Conservation (phyloP, 768 basidiomycete genomes). For the Pisolithus albus region DNA sequence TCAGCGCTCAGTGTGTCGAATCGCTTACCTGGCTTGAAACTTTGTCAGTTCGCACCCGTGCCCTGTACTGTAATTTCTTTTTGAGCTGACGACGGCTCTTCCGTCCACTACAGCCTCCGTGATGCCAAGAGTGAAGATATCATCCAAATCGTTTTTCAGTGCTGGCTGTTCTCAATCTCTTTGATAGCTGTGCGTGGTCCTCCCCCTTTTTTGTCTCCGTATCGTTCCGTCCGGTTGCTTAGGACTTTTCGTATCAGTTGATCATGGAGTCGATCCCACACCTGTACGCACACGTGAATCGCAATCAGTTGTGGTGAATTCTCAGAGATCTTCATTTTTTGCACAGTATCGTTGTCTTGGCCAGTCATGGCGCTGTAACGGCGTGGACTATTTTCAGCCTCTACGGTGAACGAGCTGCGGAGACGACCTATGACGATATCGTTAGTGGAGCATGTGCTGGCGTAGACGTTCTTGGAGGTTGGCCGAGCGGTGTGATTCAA, state of each 20-base stretch:
- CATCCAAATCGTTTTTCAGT: conserved; percentile 38
- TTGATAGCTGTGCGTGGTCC: conserved; percentile 37
- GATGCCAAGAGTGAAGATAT: conserved; percentile 40
- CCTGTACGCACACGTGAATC: conserved; percentile 24
- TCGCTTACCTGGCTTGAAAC: conserved; percentile 42
- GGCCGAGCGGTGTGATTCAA: conserved; percentile 31
- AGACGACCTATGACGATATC: conserved; percentile 29
- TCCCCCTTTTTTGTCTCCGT: background rate
- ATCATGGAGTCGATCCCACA: conserved; percentile 48
- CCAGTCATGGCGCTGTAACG: conserved; percentile 40
- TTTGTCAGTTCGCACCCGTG: conserved; percentile 27
- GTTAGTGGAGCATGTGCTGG: conserved; percentile 34
- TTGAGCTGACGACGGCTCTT: background rate
- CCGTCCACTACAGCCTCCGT: conserved; percentile 12
- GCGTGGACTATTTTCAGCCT: conserved; percentile 44
- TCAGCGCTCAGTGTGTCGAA: conserved; percentile 30
- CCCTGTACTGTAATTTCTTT: background rate
- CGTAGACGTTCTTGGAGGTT: conserved; percentile 34
- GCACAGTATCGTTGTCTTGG: conserved; percentile 31
- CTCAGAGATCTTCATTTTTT: background rate
- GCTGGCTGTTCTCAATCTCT: conserved; percentile 43
- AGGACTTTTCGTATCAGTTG: conserved; percentile 27
- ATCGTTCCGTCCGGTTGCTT: background rate
- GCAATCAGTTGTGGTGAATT: background rate
- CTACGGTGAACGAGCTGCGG: conserved; percentile 25